Conservation (phyloP, 2,329 filamentous ascomycete species). For the Colletotrichum orchidophilum region DNA sequence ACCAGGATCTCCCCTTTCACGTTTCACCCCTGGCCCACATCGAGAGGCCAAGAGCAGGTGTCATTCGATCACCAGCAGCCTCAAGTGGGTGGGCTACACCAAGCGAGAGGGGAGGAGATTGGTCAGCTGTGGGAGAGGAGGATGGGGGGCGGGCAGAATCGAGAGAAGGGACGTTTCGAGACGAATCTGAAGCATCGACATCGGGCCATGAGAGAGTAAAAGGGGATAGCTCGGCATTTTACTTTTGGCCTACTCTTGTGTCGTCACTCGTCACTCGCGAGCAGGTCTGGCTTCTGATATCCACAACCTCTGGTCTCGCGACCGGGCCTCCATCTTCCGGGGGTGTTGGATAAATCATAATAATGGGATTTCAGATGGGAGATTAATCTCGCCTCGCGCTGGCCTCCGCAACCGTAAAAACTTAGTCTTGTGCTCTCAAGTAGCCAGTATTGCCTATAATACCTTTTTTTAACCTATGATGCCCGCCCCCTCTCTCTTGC, state of each 20-base stretch:
- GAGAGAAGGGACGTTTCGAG: slow-evolving; percentile 21
- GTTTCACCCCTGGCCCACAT: slow-evolving; percentile 30
- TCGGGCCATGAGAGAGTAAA: slow-evolving; percentile 15
- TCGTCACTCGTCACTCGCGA: slow-evolving; percentile 3
- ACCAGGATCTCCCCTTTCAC: slow-evolving; percentile 19
- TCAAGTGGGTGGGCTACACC: slow-evolving; percentile 24
- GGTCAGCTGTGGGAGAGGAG: neutral
- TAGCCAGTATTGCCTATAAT: neutral
- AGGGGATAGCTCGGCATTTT: slow-evolving; percentile 19
- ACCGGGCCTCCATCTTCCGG: slow-evolving; percentile 6
- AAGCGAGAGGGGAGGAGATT: neutral
- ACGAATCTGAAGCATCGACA: slow-evolving; percentile 34
- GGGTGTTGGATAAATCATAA: neutral
- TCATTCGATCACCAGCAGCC: slow-evolving; percentile 25
- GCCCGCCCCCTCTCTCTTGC: neutral
- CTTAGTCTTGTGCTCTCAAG: neutral
- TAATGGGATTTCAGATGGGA: neutral
- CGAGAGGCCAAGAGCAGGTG: slow-evolving; percentile 1
- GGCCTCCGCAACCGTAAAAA: slow-evolving; percentile 13
- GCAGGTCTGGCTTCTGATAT: neutral
- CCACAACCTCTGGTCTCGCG: slow-evolving; percentile 11
- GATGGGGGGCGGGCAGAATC: neutral
- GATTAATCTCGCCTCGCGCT: slow-evolving; percentile 18
- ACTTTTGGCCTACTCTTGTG: neutral
- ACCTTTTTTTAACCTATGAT: neutral